A percentile compares a stretch with the other conserved stretches of the same genome.
Conservation (phyloP, 768 basidiomycete genomes). For the Coprinellus aureogranulatus region DNA sequence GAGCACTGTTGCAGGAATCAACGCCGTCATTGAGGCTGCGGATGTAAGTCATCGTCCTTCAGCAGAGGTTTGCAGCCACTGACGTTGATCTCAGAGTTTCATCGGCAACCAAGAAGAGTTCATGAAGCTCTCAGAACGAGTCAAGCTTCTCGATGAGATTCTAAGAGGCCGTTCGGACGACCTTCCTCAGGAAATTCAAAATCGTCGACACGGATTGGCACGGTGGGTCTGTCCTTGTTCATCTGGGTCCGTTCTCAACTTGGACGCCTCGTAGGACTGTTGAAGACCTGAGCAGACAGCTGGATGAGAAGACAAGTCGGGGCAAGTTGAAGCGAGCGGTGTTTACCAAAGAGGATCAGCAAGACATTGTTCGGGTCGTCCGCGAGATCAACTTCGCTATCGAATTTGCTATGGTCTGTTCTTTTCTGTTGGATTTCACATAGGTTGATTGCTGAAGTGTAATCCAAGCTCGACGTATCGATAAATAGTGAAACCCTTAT, state of each 20-base stretch:
- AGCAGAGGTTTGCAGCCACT: too few relatives aligned
- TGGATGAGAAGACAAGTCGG: neutral
- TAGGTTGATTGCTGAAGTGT: too few relatives aligned
- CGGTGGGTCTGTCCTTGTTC: neutral
- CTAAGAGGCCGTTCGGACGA: neutral
- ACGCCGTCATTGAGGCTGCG: too few relatives aligned
- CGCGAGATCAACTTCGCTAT: neutral
- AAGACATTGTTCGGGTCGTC: neutral
- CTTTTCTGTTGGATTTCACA: neutral
- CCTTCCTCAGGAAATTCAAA: neutral
- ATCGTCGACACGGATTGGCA: neutral
- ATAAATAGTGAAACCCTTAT: neutral
- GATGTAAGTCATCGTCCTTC: too few relatives aligned
- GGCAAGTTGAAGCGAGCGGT: conserved; percentile 1
- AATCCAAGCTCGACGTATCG: neutral
- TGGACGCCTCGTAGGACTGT: neutral
- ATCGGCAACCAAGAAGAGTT: conserved; percentile 28
- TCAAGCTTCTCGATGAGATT: neutral
- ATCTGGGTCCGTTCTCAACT: too few relatives aligned
- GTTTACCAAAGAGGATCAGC: conserved; percentile 26
- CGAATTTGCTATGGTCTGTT: neutral
- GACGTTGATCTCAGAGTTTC: too few relatives aligned
- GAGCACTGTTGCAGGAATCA: too few relatives aligned
- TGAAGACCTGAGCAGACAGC: neutral
- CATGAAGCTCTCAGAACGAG: conserved; percentile 20